Conservation (phyloP, 2,329 filamentous ascomycete species). For the Ophiostoma piceae region DNA sequence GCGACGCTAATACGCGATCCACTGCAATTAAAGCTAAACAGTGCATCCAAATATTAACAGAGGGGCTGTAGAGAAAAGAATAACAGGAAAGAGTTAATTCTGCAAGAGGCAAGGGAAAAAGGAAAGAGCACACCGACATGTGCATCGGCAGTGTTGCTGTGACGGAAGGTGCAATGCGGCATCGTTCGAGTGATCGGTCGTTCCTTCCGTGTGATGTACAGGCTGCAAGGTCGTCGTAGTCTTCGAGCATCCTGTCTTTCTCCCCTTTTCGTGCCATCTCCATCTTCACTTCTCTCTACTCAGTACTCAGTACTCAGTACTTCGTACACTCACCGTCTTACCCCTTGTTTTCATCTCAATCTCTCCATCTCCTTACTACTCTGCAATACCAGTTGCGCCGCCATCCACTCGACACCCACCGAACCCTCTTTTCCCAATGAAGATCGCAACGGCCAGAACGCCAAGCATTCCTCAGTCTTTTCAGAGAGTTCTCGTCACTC, state of each 20-base stretch:
- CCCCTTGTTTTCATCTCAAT: not conserved
- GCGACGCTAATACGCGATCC: conserved; percentile 27
- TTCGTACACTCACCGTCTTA: not conserved
- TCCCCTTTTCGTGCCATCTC: not conserved
- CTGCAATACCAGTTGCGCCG: not conserved
- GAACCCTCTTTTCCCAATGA: not conserved
- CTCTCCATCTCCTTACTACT: not conserved
- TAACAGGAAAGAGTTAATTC: too few species aligned
- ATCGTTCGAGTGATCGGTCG: not conserved
- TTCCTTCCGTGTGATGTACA: not conserved
- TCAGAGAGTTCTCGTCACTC: not conserved
- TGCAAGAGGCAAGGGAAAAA: not conserved
- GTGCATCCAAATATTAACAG: conserved; percentile 11
- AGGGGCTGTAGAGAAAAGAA: not conserved
- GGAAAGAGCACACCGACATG: conserved; percentile 9
- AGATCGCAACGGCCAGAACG: conserved; percentile 7
- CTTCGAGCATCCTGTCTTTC: not conserved
- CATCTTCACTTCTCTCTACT: not conserved
- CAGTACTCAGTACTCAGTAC: not conserved
- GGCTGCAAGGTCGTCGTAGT: not conserved
- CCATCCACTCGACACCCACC: not conserved
- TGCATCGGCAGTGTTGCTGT: not conserved
- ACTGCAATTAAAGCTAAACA: conserved; percentile 28
- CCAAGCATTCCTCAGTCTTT: not conserved
- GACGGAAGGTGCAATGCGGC: conserved; percentile 1